These are phyloP conservation scores for Adansonia rubrostipa DNA, from an alignment of 441 rosid species.

Conservation along the genomic window DNA sequence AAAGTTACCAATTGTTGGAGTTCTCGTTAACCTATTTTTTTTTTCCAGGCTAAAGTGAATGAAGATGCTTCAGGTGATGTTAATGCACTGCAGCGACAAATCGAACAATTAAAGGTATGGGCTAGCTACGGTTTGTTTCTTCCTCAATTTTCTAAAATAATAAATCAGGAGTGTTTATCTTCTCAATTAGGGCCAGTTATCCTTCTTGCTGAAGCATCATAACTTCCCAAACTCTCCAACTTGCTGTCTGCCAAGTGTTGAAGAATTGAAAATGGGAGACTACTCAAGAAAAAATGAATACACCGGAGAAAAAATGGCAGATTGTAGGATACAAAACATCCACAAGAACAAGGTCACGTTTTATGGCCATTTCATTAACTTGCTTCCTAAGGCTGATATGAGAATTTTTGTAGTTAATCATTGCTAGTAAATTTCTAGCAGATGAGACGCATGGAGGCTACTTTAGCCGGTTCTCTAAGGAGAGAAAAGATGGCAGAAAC, in stretches of 20 bases:
- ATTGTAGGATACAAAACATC: constrained; percentile 37
- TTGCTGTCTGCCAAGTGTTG: constrained; percentile 43
- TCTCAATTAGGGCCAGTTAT: constrained; percentile 68
- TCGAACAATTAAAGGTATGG: constrained; percentile 75
- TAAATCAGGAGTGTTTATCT: constrained; percentile 32
- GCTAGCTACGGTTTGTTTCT: constrained; percentile 23
- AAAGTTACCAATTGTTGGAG: constrained; percentile 21
- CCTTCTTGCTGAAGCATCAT: constrained; percentile 60
- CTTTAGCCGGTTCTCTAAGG: constrained; percentile 61
- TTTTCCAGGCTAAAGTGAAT: constrained; percentile 82
- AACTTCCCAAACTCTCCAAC: constrained; percentile 45
- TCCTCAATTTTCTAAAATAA: constrained; percentile 22
- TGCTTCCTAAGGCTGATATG: constrained; percentile 26
- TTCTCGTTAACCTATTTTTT: constrained; percentile 29
- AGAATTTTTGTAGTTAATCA: constrained; percentile 12
- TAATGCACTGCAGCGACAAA: constrained; percentile 78
- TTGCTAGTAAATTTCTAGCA: constrained; percentile 37
- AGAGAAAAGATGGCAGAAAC: constrained; percentile 71
- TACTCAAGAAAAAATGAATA: constrained; percentile 36
- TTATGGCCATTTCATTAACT: constrained; percentile 26
- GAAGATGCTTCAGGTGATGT: constrained; percentile 97
- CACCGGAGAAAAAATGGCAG: constrained; percentile 38
- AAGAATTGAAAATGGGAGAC: constrained; percentile 40
- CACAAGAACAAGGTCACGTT: constrained; percentile 54
- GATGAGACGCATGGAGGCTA: constrained; percentile 50